phyloP scores from a whole-genome alignment of 371 early-diverging fungal species.

The Fennellomyces sp. region DNA sequence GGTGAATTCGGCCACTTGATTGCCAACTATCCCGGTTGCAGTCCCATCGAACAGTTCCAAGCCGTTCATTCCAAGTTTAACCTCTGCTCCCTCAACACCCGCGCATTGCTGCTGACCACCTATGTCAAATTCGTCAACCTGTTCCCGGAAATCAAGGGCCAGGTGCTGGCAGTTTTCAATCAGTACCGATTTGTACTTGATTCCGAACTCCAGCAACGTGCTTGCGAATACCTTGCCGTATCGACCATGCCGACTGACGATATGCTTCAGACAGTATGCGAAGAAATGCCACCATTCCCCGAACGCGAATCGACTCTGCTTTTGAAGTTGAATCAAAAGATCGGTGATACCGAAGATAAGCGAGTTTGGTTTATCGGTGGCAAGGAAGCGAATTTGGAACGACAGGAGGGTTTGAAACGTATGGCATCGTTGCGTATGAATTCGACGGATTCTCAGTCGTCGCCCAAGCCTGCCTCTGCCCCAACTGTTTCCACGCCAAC shows the following conservation, averaged over 20 bases:
- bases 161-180: constrained; percentile 82
- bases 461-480: constrained; percentile 1
- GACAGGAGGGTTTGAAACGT: constrained; percentile 47
- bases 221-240: constrained; percentile 93
- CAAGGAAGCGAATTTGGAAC: constrained; percentile 76
- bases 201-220: constrained; percentile 95
- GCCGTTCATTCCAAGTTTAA: constrained; percentile 90
- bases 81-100: constrained; percentile 76
- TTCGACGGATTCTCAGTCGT: constrained; percentile 19
- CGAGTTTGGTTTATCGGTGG: constrained; percentile 95
- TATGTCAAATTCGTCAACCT: constrained; percentile 94
- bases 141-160: constrained; percentile 95
- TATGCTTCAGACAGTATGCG: constrained; percentile 90
- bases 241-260: constrained; percentile 83
- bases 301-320: constrained; percentile 92
- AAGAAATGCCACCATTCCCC: constrained; percentile 97
- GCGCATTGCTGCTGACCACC: constrained; percentile 87
- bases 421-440: constrained; percentile 45
- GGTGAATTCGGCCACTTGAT: constrained; percentile 97
- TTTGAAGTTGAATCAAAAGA: constrained; percentile 78
- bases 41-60: constrained; percentile 92
- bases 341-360: constrained; percentile 92
- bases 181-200: constrained; percentile 88
- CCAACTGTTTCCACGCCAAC: not conserved
- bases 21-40: constrained; percentile 80